These are phyloP conservation scores for Torulaspora delbrueckii DNA, from an alignment of 805 yeast genomes.

Conservation along the genomic window DNA sequence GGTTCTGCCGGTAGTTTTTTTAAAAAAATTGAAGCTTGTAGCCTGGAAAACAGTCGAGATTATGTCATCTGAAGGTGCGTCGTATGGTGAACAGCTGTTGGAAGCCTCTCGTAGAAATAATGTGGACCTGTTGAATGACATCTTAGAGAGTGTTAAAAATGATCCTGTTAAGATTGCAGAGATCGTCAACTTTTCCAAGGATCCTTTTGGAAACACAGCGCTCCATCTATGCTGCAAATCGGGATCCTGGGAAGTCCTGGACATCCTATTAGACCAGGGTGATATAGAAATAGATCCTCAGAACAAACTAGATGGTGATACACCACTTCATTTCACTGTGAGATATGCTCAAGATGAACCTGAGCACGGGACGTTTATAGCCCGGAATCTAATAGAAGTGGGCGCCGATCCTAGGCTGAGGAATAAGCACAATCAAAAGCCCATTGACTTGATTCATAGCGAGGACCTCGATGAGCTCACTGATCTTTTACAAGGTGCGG, in stretches of 20 bases:
- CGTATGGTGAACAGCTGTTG: slow-evolving; percentile 68
- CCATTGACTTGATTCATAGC: slow-evolving; percentile 61
- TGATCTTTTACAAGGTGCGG: slow-evolving; percentile 74
- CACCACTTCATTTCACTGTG: slow-evolving; percentile 87
- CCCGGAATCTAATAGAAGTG: slow-evolving; percentile 80
- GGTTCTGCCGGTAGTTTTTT: background rate
- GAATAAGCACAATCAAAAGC: slow-evolving; percentile 63
- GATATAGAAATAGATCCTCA: slow-evolving; percentile 78
- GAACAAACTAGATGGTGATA: slow-evolving; percentile 67
- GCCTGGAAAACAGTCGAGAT: background rate
- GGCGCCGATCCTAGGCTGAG: slow-evolving; percentile 74
- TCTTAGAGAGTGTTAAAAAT: slow-evolving; percentile 43
- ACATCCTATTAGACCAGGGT: slow-evolving; percentile 73
- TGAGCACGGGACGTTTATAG: slow-evolving; percentile 73
- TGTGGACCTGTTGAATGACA: slow-evolving; percentile 59
- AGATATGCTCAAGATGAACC: slow-evolving; percentile 73
- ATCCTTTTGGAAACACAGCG: slow-evolving; percentile 75
- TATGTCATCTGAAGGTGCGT: slow-evolving; percentile 58
- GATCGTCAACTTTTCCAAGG: slow-evolving; percentile 63
- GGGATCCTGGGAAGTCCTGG: slow-evolving; percentile 85
- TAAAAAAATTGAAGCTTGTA: background rate
- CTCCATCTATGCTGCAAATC: slow-evolving; percentile 75
- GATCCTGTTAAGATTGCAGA: slow-evolving; percentile 36
- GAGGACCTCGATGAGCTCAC: slow-evolving; percentile 52
- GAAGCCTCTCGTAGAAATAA: slow-evolving; percentile 90